Evolutionary conservation across 441 rosid genomes (phyloP).

Genomic region (Manihot esculenta): DNA sequence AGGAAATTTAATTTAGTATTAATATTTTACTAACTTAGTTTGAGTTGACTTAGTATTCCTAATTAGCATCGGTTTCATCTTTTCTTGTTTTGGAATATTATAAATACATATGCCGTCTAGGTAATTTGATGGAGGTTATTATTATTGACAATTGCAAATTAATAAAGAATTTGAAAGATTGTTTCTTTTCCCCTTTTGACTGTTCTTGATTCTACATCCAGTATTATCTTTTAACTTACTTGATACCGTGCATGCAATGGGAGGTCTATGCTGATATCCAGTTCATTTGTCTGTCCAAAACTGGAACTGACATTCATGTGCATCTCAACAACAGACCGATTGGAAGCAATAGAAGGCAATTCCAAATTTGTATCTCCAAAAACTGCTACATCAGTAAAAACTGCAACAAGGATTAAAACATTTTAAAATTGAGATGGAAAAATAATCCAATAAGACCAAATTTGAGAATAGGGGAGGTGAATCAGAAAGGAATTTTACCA

Average conservation of each 20-base stretch:
- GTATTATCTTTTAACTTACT: conserved; percentile 33
- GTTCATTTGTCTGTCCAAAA: conserved; percentile 29
- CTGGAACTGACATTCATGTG: conserved; percentile 44
- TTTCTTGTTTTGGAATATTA: too few species aligned
- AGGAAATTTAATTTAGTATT: too few species aligned
- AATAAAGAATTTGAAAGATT: too few species aligned
- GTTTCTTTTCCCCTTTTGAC: too few species aligned
- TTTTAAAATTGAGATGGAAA: conserved; percentile 7
- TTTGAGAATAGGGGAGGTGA: not conserved
- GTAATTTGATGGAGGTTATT: too few species aligned
- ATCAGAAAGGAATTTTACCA: conserved; percentile 20
- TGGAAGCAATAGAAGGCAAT: conserved; percentile 70
- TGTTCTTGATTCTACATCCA: too few species aligned
- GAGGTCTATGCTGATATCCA: conserved; percentile 50
- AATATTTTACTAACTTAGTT: too few species aligned
- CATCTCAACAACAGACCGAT: conserved; percentile 72
- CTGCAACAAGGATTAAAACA: conserved; percentile 39
- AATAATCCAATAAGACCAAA: not conserved
- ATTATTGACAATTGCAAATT: too few species aligned
- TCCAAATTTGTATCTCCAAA: conserved; percentile 88
- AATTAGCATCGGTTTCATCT: too few species aligned
- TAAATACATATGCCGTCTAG: too few species aligned
- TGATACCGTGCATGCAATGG: conserved; percentile 82
- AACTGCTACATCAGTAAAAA: conserved; percentile 52
- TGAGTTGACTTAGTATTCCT: too few species aligned